Conservation (phyloP, 768 basidiomycete species). For the Suillus clintonianus region DNA sequence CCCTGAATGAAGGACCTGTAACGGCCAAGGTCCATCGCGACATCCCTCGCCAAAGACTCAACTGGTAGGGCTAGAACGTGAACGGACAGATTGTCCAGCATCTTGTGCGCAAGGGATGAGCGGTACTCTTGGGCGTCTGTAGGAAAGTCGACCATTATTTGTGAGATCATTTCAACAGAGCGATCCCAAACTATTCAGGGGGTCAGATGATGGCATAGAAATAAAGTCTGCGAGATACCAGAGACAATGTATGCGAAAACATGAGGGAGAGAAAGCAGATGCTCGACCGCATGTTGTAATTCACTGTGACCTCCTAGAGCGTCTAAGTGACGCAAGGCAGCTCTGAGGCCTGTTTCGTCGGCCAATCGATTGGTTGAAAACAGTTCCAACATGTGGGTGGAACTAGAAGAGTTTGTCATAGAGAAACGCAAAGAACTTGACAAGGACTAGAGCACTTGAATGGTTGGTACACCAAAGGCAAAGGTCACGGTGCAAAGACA, state of each 20-base stretch:
- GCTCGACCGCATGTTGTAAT: constrained; percentile 25
- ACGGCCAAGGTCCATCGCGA: constrained; percentile 13
- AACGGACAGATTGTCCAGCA: constrained; percentile 28
- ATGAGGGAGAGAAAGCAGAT: constrained; percentile 24
- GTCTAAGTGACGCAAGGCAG: constrained; percentile 16
- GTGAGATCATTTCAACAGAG: constrained; percentile 16
- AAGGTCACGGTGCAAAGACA: neutral
- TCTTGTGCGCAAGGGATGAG: constrained; percentile 16
- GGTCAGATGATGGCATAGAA: neutral
- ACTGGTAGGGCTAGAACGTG: constrained; percentile 24
- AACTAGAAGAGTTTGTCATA: too few relatives aligned
- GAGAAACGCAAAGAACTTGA: neutral
- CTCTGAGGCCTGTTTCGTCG: constrained; percentile 16
- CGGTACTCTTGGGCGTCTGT: constrained; percentile 18
- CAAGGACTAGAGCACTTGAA: neutral
- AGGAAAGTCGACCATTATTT: constrained; percentile 38
- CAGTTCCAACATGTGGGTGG: neutral
- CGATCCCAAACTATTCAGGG: constrained; percentile 15
- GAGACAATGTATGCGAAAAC: constrained; percentile 33
- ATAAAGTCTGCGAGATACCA: constrained; percentile 11
- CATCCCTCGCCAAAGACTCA: constrained; percentile 11
- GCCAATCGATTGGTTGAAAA: constrained; percentile 11
- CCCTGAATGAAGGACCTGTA: constrained; percentile 23
- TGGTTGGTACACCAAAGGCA: neutral
- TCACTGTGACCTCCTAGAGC: constrained; percentile 12